Base-by-base conservation (phyloP, 1,284 basidiomycete species). In the Leccinum brunneo-olivaceum region DNA sequence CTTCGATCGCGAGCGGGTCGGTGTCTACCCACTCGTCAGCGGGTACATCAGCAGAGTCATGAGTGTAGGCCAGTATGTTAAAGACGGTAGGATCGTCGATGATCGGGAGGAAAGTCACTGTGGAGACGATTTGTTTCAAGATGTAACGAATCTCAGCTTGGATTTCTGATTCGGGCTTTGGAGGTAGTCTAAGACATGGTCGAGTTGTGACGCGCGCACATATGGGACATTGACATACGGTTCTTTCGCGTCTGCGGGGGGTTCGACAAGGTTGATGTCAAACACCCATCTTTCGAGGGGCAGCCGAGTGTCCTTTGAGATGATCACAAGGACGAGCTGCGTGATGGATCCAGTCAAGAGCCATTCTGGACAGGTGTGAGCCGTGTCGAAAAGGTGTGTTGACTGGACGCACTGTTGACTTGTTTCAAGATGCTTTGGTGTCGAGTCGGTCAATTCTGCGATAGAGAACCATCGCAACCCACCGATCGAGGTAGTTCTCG, bases 221-320 rank as follows among this genome's bases (percentile, higher is more conserved):
- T 8, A 34, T 3, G 39, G 15, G 6, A 12, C 1, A 15, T 8
- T 3, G 41, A 65, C 77, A 48, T 58, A 84, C 81, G 70, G 59
- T 55, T 73, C 72, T 29, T 64, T 56, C 19, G 66, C 55, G 40
- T 75, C 73, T 7, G 70, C 53, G 7, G 76, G 68, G 34, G 74
- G 73, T 45, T 82, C 77, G 25, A 84, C 73, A 34, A 94, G 76
- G 57, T 93, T 85, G 57, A 99, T 78, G 66, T 98, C 93, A 65
- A 99, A 98, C 44, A 97, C 93, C 96, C 96, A 99, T 51, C 96
- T 77, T 65, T 99, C 96, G 39, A 97, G 76, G 1, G 94, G 89
- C 48, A 86, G 83, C 36, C 90, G 78, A 14, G 90, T 86, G 58
- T 98, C 95, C 60, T 94, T 91, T 21, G 91, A 89, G 51, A 98